Percentiles rank a stretch among this genome's conserved stretches.
These are phyloP conservation scores for Beauveria varroae DNA, from an alignment of 2,329 filamentous ascomycete species.

Conservation along the genomic window DNA sequence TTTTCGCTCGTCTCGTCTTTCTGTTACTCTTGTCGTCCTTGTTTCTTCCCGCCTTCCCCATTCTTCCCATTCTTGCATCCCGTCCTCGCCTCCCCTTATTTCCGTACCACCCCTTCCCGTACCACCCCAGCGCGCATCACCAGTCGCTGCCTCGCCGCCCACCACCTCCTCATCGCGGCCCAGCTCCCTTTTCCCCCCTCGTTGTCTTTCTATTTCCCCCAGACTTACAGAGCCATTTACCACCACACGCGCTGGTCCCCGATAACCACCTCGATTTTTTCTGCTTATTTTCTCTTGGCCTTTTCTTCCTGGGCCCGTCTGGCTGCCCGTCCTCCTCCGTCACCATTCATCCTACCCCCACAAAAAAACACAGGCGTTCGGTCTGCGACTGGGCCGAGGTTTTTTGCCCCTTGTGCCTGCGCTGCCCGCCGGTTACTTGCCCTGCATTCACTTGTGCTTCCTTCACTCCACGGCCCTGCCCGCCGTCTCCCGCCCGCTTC, in stretches of 20 bases:
- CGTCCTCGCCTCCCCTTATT: conserved; percentile 1
- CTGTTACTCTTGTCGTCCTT: conserved; percentile 8
- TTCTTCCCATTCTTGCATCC: conserved; percentile 1
- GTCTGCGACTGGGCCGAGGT: conserved; percentile 6
- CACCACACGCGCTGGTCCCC: neutral
- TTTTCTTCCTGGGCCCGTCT: neutral
- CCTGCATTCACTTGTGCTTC: conserved; percentile 5
- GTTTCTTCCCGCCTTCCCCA: conserved; percentile 1
- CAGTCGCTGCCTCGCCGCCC: neutral
- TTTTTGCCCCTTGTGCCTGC: neutral
- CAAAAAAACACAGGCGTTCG: neutral
- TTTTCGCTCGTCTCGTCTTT: too few species aligned
- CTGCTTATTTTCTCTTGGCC: neutral
- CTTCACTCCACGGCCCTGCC: neutral
- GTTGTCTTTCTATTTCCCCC: neutral
- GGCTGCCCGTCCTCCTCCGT: neutral
- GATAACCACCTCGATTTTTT: neutral
- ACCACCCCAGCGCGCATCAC: neutral
- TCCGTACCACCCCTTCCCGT: neutral
- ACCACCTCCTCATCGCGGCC: neutral
- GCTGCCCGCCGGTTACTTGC: conserved; percentile 7
- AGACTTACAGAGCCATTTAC: neutral
- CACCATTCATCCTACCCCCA: neutral
- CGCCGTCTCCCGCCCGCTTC: neutral
- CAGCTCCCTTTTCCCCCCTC: neutral